Percentiles rank a stretch among this genome's conserved stretches.
phyloP scores from a whole-genome alignment of 257 asterid species.

The Perilla frutescens region DNA sequence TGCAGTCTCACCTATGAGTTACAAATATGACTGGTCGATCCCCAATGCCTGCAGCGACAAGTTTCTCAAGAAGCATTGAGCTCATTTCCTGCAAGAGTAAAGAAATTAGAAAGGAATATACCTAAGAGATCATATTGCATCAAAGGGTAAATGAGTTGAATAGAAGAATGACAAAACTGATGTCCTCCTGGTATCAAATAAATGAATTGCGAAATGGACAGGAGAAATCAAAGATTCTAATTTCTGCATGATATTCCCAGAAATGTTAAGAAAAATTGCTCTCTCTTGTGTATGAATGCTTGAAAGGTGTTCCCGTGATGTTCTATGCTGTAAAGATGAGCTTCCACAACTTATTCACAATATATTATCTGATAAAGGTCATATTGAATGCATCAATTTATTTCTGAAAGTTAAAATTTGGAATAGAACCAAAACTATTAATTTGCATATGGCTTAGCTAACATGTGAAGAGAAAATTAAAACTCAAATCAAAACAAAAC shows the following conservation, averaged over 20 bases:
- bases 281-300: neutral
- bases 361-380: neutral
- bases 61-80: conserved; percentile 90
- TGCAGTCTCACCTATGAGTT: conserved; percentile 80
- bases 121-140: conserved; percentile 25
- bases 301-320: neutral
- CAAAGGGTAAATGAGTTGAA: conserved; percentile 5
- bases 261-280: neutral
- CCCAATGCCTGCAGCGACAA: conserved; percentile 93
- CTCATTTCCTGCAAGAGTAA: conserved; percentile 78
- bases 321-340: conserved; percentile 13
- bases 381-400: neutral
- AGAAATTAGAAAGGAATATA: conserved; percentile 27
- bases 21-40: conserved; percentile 93
- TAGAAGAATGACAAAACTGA: conserved; percentile 16
- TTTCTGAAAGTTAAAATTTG: neutral
- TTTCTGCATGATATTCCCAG: neutral
- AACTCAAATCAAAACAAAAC: neutral
- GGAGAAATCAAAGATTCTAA: neutral
- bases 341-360: conserved; percentile 25
- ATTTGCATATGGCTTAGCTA: neutral
- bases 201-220: neutral
- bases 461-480: neutral
- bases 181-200: neutral
- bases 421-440: neutral